These are phyloP conservation scores for Dalbergia cochinchinensis DNA, from an alignment of 306 rosid genomes.

Conservation along the genomic window DNA sequence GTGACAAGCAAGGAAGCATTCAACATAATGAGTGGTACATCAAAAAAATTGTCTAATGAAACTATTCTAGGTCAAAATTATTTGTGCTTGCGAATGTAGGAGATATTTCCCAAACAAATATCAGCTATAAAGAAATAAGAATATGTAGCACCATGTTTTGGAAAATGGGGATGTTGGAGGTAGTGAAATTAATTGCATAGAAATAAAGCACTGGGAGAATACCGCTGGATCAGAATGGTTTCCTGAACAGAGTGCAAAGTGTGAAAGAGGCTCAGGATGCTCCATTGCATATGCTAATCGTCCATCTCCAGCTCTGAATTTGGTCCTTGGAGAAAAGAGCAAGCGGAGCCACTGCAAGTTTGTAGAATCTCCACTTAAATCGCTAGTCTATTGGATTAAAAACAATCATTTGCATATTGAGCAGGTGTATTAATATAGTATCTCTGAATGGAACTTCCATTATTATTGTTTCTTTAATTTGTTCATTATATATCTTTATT, in stretches of 20 bases:
- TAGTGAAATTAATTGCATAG: background rate
- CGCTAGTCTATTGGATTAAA: background rate
- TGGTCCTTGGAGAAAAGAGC: slow-evolving; percentile 70
- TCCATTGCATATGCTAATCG: slow-evolving; percentile 69
- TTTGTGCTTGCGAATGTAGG: background rate
- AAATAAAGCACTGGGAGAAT: slow-evolving; percentile 41
- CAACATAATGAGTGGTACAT: background rate
- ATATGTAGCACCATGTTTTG: background rate
- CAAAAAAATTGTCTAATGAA: background rate
- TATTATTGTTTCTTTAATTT: background rate
- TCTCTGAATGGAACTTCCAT: background rate
- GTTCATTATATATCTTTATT: background rate
- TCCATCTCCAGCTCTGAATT: slow-evolving; percentile 77
- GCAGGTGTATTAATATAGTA: background rate
- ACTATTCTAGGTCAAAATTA: background rate
- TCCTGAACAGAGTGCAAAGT: slow-evolving; percentile 89
- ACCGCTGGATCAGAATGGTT: slow-evolving; percentile 99
- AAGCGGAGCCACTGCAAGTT: slow-evolving; percentile 85
- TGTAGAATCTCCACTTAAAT: slow-evolving; percentile 4
- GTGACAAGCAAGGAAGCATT: no score
- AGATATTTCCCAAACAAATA: slow-evolving; percentile 1
- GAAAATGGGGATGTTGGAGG: background rate
- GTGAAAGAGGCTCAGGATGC: slow-evolving; percentile 84
- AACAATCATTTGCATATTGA: background rate
- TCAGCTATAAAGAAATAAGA: no score